A percentile compares a stretch with the other conserved stretches of the same genome.
Conservation (phyloP, 768 basidiomycete species). For the Phaffia tasmanica region DNA sequence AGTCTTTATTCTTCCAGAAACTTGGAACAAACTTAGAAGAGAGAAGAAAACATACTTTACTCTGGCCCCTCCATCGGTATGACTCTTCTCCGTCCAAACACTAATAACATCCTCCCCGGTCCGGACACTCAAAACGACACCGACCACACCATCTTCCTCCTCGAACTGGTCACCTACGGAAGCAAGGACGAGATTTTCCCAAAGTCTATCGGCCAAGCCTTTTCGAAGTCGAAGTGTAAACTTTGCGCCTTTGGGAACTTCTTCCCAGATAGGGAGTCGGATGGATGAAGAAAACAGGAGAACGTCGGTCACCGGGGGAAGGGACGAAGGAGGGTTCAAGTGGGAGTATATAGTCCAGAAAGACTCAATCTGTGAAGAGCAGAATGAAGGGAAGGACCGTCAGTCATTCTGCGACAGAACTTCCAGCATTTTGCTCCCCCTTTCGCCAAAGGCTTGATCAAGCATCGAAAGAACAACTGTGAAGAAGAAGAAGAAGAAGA, state of each 20-base stretch:
- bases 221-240: conserved; percentile 91
- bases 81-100: conserved; percentile 77
- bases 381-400: background rate
- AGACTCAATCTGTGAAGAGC: conserved; percentile 60
- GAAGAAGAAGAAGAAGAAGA: background rate
- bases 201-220: conserved; percentile 76
- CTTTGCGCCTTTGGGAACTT: conserved; percentile 40
- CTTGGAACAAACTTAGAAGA: background rate
- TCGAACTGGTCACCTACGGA: conserved; percentile 86
- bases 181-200: conserved; percentile 72
- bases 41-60: conserved; percentile 52
- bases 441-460: background rate
- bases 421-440: background rate
- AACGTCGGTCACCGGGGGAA: conserved; percentile 85
- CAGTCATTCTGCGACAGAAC: background rate
- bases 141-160: conserved; percentile 54
- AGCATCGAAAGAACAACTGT: background rate
- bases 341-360: conserved; percentile 94
- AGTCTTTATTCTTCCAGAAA: background rate
- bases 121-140: conserved; percentile 76
- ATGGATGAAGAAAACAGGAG: conserved; percentile 52
- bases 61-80: conserved; percentile 62
- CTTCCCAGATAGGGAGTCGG: conserved; percentile 89
- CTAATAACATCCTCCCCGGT: conserved; percentile 89
- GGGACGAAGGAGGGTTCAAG: conserved; percentile 67